Evolutionary conservation across 768 basidiomycete species (phyloP).

Genomic region (Suillus variegatus): DNA sequence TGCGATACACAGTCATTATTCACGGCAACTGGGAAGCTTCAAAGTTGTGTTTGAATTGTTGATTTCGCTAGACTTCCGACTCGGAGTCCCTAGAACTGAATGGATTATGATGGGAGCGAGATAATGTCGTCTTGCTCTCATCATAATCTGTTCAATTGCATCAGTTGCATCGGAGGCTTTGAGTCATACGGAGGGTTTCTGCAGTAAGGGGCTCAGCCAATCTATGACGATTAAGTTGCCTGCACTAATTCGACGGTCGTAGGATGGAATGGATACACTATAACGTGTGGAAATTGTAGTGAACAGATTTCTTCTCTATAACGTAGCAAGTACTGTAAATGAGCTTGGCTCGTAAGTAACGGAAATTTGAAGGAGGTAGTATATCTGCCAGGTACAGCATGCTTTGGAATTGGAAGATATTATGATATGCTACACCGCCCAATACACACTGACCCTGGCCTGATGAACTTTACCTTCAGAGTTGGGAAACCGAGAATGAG

Average conservation of each 20-base stretch:
- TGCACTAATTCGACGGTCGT: not conserved
- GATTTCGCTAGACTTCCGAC: not conserved
- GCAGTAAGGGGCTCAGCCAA: not conserved
- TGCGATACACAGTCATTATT: not conserved
- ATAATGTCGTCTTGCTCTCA: too few species aligned
- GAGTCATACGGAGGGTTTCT: not conserved
- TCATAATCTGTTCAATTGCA: not conserved
- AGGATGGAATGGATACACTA: not conserved
- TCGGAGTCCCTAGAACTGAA: too few species aligned
- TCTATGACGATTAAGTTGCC: not conserved
- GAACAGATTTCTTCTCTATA: not conserved
- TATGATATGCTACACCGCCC: constrained; percentile 9
- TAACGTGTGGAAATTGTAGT: not conserved
- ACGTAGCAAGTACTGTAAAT: not conserved
- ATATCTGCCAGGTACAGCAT: not conserved
- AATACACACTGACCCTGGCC: constrained; percentile 11
- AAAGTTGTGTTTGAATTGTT: not conserved
- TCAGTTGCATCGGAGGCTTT: not conserved
- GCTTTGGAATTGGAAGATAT: not conserved
- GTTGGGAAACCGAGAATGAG: not conserved
- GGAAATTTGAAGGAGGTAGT: not conserved
- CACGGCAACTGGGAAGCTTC: too few species aligned
- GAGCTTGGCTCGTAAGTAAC: not conserved
- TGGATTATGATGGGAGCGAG: too few species aligned
- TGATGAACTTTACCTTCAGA: not conserved